These are phyloP conservation scores for Starmera dryadoides DNA, from an alignment of 805 yeast genomes.

Conservation along the genomic window DNA sequence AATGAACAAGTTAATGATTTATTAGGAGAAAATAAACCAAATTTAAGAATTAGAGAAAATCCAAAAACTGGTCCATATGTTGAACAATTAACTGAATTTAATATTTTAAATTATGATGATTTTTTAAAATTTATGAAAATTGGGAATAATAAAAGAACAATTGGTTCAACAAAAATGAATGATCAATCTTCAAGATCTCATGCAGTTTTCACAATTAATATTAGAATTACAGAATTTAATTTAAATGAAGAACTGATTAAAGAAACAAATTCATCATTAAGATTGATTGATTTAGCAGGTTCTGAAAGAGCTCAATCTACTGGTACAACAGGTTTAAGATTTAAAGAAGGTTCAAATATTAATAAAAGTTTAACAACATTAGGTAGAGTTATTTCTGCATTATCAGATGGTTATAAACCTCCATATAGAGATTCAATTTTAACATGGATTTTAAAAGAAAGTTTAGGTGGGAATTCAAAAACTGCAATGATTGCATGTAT, in stretches of 20 bases:
- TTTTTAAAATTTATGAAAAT: conserved; percentile 36
- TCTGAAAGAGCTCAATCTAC: conserved; percentile 65
- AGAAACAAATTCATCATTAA: conserved; percentile 50
- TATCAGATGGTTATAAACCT: conserved; percentile 33
- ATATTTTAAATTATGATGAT: conserved; percentile 40
- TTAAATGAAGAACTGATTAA: conserved; percentile 32
- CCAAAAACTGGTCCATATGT: conserved; percentile 66
- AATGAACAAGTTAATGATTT: conserved; percentile 72
- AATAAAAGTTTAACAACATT: conserved; percentile 72
- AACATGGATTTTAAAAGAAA: conserved; percentile 71
- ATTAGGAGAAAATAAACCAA: conserved; percentile 23
- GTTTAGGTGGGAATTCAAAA: conserved; percentile 79
- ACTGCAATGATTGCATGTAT: conserved; percentile 85
- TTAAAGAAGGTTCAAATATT: conserved; percentile 71
- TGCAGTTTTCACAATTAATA: conserved; percentile 60
- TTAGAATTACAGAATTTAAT: conserved; percentile 49
- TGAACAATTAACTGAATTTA: conserved; percentile 51
- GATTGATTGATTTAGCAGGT: conserved; percentile 78
- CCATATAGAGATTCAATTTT: conserved; percentile 56
- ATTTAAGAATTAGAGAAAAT: conserved; percentile 50
- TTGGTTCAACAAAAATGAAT: conserved; percentile 71
- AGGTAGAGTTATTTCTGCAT: conserved; percentile 56
- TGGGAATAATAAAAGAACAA: conserved; percentile 54
- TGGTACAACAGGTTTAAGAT: conserved; percentile 51
- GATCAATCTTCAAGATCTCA: conserved; percentile 72